phyloP scores from a whole-genome alignment of 208 protist genomes.

The Angomonas ambiguus region DNA sequence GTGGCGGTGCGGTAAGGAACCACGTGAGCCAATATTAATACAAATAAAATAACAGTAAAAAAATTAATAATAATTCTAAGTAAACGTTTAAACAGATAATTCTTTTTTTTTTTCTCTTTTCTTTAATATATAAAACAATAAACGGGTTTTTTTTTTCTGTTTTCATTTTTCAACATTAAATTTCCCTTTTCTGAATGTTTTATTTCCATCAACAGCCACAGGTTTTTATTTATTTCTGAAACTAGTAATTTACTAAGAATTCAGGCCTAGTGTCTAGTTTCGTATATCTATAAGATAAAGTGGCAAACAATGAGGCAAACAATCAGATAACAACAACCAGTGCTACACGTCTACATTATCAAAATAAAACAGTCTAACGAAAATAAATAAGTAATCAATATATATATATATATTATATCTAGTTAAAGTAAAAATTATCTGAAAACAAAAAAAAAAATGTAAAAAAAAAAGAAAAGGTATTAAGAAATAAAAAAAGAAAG shows the following conservation, averaged over 20 bases:
- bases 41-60: not conserved
- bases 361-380: no score
- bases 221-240: no score
- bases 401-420: no score
- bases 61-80: conserved; percentile 13
- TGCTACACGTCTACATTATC: no score
- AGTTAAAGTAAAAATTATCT: no score
- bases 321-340: no score
- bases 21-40: not conserved
- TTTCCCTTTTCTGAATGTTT: conserved; percentile 9
- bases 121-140: conserved; percentile 13
- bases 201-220: no score
- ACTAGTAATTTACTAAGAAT: no score
- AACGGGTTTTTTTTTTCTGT: conserved; percentile 7
- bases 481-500: conserved; percentile 11
- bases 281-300: no score
- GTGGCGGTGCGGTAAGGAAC: not conserved
- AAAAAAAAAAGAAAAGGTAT: conserved; percentile 11
- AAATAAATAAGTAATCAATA: no score
- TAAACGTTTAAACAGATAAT: conserved; percentile 1
- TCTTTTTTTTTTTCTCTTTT: conserved; percentile 4
- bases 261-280: no score
- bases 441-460: not conserved
- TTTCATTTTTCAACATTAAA: conserved; percentile 5
- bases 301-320: no score